Conservation (phyloP, 495 filamentous ascomycete genomes). For the Trichoderma orchidacearum region DNA sequence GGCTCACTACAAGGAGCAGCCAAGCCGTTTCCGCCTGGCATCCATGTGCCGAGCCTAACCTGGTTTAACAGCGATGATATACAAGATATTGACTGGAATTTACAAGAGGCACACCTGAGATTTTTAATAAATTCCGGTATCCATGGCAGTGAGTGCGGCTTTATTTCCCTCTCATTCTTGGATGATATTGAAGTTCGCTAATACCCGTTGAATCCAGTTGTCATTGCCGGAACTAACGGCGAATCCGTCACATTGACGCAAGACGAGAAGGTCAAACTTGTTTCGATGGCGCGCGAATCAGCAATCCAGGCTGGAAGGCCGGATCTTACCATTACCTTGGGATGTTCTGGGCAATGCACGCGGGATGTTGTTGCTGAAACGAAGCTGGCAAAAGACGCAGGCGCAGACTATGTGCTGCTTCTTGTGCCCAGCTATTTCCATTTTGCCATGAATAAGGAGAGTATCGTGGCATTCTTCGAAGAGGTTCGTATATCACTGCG, state of each 20-base stretch:
- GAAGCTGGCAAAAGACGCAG: slow-evolving; percentile 15
- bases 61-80: slow-evolving; percentile 17
- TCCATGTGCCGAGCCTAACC: slow-evolving; percentile 27
- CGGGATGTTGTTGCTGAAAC: slow-evolving; percentile 11
- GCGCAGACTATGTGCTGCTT: slow-evolving; percentile 2
- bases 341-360: slow-evolving; percentile 11
- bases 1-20: slow-evolving; percentile 1
- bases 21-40: slow-evolving; percentile 18
- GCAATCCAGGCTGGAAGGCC: slow-evolving; percentile 9
- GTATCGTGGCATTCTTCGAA: not conserved
- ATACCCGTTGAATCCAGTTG: slow-evolving; percentile 10
- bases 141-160: slow-evolving; percentile 13
- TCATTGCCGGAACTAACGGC: slow-evolving; percentile 21
- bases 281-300: slow-evolving; percentile 10
- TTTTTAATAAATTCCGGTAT: slow-evolving; percentile 20
- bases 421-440: not conserved
- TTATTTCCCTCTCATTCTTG: not conserved
- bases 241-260: slow-evolving; percentile 17
- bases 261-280: slow-evolving; percentile 13
- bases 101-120: slow-evolving; percentile 22
- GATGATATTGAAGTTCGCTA: not conserved
- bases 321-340: slow-evolving; percentile 16
- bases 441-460: not conserved
- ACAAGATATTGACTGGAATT: slow-evolving; percentile 28
- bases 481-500: not conserved